Evolutionary conservation across 352 stramenopile species (phyloP).

Genomic region (Phytophthora boehmeriae): DNA sequence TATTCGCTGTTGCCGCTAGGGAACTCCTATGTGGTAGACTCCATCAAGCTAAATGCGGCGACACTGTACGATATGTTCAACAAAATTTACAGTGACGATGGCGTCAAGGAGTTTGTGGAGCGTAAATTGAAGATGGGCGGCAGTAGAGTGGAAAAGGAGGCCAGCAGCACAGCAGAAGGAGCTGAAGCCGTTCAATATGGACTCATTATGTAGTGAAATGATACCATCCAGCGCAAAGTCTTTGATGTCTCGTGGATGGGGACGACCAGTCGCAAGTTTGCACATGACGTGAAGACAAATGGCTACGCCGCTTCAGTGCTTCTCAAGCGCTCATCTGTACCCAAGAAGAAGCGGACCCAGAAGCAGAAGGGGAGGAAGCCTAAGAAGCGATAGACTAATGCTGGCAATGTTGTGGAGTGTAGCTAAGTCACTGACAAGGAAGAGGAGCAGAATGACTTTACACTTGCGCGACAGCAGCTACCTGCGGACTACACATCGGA

Average conservation of each 20-base stretch:
- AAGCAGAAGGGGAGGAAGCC: too few relatives aligned
- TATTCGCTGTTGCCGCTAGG: too few relatives aligned
- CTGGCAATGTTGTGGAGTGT: background rate
- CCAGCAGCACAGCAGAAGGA: background rate
- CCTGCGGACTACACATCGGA: too few relatives aligned
- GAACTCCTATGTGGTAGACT: background rate
- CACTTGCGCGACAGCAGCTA: background rate
- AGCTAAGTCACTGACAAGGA: background rate
- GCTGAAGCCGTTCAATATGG: background rate
- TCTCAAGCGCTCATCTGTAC: background rate
- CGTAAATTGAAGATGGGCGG: background rate
- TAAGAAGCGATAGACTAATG: constrained; percentile 2
- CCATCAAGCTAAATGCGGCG: constrained; percentile 17
- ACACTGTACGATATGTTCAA: constrained; percentile 11
- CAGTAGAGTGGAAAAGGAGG: too few relatives aligned
- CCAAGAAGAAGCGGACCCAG: background rate
- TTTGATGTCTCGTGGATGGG: background rate
- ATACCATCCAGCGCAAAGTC: background rate
- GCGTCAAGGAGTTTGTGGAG: background rate
- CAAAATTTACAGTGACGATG: background rate
- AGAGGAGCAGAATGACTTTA: background rate
- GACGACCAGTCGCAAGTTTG: constrained; percentile 6
- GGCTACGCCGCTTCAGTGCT: constrained; percentile 12
- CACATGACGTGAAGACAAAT: constrained; percentile 14
- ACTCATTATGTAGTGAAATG: background rate